Evolutionary conservation across 1,284 basidiomycete species (phyloP), one percentile per base, ranked within the genome.

Genomic region (Moesziomyces antarcticus): DNA sequence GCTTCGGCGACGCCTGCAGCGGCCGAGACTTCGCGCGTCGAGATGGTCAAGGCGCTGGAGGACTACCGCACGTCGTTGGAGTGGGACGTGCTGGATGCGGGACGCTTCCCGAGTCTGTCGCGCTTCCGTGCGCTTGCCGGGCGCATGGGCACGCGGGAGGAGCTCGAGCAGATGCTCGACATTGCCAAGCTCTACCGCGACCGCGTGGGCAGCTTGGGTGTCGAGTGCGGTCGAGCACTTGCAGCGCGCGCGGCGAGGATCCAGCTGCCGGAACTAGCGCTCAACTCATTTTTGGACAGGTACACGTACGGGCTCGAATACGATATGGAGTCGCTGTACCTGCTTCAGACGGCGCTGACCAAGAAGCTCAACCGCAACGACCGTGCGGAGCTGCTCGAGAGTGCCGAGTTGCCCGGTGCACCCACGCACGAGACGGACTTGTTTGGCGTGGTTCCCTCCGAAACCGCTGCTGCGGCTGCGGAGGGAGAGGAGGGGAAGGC

Each of bases 161-260:
- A 75, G 18, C 22, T 75, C 16, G 56, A 42, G 5, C 5, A 37
- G 11, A 3, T 60, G n/a, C 40, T 75, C 8, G 59, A 56, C 4
- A n/a, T 68, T 7, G 73, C 73, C 16, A 56, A 58, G 43, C 3
- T 56, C 9, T 75, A 71, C 41, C 67, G 64, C 4, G 68, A 71
- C 37, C 54, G 68, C 0, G 68, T 75, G 22, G 68, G 73, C 0
- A 41, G 27, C 3, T 37, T 71, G 5, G 67, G 63, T 0, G 27
- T 48, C 2, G 47, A 75, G 46, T 46, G 27, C 7, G 67, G 53
- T 2, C 18, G 18, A 24, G 14, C 21, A 0, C 59, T 75, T 7
- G 64, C 56, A 0, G 2, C 40, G 13, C 25, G 55, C 3, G 60
- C 73, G 9, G 25, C 40, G 18, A 30, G 25, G 13, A 40, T 63